Conservation (phyloP, 1,139 yeast species). For the Yamadazyma taylorii region DNA sequence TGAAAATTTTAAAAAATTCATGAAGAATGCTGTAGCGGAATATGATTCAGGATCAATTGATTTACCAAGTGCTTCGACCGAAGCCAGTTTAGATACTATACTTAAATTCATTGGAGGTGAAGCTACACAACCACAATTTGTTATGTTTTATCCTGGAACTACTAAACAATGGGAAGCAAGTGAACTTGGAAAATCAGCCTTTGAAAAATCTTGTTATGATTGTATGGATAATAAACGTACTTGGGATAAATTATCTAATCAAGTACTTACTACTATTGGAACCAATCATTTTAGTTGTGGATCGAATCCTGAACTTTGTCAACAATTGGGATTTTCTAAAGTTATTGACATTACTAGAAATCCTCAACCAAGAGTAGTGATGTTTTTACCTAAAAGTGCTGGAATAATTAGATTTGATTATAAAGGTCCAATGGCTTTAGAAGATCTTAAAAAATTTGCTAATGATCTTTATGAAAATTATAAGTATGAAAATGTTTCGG, state of each 20-base stretch:
- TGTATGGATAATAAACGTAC: constrained; percentile 50
- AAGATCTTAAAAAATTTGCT: constrained; percentile 34
- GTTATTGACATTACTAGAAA: constrained; percentile 18
- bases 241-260: constrained; percentile 61
- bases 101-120: constrained; percentile 49
- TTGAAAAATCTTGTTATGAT: constrained; percentile 41
- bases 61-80: constrained; percentile 39
- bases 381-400: constrained; percentile 42
- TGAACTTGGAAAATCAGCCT: constrained; percentile 38
- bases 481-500: constrained; percentile 40
- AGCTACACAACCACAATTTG: constrained; percentile 46
- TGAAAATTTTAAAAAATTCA: constrained; percentile 51
- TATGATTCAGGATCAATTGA: constrained; percentile 36
- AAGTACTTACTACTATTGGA: constrained; percentile 40
- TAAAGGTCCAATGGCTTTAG: constrained; percentile 24
- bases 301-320: constrained; percentile 49
- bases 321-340: constrained; percentile 43
- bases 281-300: constrained; percentile 63
- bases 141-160: constrained; percentile 65
- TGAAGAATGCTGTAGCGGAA: constrained; percentile 53
- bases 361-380: constrained; percentile 29
- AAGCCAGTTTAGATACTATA: constrained; percentile 33
- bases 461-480: constrained; percentile 34
- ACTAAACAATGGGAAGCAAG: constrained; percentile 41
- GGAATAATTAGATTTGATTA: constrained; percentile 40